Base-by-base conservation (phyloP, 306 rosid genomes). In the Ziziphus jujuba region DNA sequence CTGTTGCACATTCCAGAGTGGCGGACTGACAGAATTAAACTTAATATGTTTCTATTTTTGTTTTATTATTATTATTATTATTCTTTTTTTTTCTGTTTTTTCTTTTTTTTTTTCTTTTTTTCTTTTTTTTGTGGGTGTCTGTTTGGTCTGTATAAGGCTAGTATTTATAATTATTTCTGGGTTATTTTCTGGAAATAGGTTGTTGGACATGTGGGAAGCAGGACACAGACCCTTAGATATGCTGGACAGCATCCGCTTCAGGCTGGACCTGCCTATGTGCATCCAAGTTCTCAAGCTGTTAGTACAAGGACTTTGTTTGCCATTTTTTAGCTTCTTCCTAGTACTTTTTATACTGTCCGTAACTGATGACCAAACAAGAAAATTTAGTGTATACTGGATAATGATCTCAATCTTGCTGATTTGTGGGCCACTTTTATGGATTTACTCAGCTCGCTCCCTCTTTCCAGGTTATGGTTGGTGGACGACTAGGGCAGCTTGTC, bases 391-490 rank as follows among this genome's bases (percentile, higher is more conserved):
- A 15, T 9, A 14, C 19, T 12, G 33, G 60, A 14, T 16, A 16
- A 53, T 21, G 3, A 66, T 66, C 51, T 20, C 7, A 14, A 34
- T 54, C 33, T 49, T 63, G n/a, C 43, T 80, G 25, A 66, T 53
- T 63, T 66, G 62, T 49, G 56, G 43, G 36, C 51, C 52, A 20
- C n/a, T n/a, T 51, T 3, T 50, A 59, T 52, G 5, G 51, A 24
- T 47, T 34, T 23, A 48, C 40, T 56, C 21, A 40, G 40, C 59
- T 71, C 65, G 49, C 36, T 70, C 56, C 71, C 79, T 54, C 53
- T 72, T 57, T 81, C 77, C 85, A 92, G 98, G 95, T 82, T 71
- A 81, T 84, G 95, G 85, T 80, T 70, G 95, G 98, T 70, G 95
- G 98, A 76, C 89, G 91, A 58, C 73, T 88, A 6, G 82, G 90